phyloP scores from a whole-genome alignment of 2,329 filamentous ascomycete species.

The Fusarium tuaranense region DNA sequence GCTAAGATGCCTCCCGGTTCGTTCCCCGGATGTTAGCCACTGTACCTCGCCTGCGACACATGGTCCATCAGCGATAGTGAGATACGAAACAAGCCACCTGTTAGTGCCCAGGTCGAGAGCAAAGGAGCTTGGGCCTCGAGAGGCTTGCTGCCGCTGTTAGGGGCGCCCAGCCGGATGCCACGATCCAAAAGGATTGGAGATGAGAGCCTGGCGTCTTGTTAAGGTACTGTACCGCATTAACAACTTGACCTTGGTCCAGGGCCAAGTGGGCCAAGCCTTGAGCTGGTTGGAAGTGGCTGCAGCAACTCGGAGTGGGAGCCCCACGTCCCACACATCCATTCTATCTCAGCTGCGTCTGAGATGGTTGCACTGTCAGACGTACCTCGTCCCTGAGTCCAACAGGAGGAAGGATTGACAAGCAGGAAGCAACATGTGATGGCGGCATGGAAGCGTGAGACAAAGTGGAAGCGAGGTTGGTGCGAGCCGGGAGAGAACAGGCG shows the following conservation, averaged over 20 bases:
- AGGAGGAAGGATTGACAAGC: constrained; percentile 29
- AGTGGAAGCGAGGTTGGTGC: constrained; percentile 15
- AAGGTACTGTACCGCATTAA: constrained; percentile 38
- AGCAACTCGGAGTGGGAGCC: constrained; percentile 32
- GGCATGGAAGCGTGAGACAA: constrained; percentile 16
- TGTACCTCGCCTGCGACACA: neutral
- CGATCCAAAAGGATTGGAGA: constrained; percentile 10
- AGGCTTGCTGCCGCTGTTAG: constrained; percentile 12
- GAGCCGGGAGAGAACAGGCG: neutral
- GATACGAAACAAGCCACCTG: constrained; percentile 13
- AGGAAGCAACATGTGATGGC: constrained; percentile 30
- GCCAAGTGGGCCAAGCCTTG: constrained; percentile 31
- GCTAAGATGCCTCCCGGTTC: constrained; percentile 20
- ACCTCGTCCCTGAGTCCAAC: constrained; percentile 33
- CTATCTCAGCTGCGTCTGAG: constrained; percentile 34
- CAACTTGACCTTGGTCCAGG: constrained; percentile 23
- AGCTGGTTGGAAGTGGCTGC: constrained; percentile 39
- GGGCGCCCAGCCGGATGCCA: constrained; percentile 5
- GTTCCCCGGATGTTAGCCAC: constrained; percentile 32
- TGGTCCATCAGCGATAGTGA: constrained; percentile 22
- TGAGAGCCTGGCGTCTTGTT: constrained; percentile 5
- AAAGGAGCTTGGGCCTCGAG: constrained; percentile 39
- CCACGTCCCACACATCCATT: constrained; percentile 34
- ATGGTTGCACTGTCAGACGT: constrained; percentile 43
- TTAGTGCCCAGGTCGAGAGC: constrained; percentile 16